Evolutionary conservation across 1,284 basidiomycete species (phyloP), one percentile per base, ranked within the genome.

Genomic region (Microbotryum intermedium): DNA sequence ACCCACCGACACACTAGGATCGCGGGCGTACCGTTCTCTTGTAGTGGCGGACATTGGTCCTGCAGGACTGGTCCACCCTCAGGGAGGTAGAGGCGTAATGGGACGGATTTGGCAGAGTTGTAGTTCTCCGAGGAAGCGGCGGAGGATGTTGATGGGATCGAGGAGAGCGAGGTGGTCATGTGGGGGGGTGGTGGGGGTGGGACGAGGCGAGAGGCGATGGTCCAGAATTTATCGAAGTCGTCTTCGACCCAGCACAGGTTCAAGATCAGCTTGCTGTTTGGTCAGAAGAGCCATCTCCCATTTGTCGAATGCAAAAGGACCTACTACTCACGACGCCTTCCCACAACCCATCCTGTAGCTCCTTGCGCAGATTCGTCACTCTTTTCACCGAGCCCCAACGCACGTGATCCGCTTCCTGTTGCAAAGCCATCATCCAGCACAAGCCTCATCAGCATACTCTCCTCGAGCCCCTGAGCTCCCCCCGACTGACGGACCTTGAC

Each of bases 161-260:
- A 75, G 8, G 81, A 77, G 3, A 84, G 83, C 58, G 86, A 83
- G 66, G 68, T 18, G n/a, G 23, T 45, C n/a, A 30, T 28, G 26
- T 55, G 30, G 6, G 57, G 30, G 7, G 52, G 50, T 1, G 71
- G 61, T 0, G 78, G 78, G 1, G 76, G 71, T 2, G 80, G 80
- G 2, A 80, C 68, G 5, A 97, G 81, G 72, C 93, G 92, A 11
- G 86, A 82, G 2, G 90, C 90, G 66, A 97, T 87, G 46, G 87
- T 83, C 84, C 89, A 92, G 72, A 89, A 95, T 64, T 91, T 84
- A 68, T 97, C 92, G 72, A 93, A 97, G 74, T 94, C 92, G 76
- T 93, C 91, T 90, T 67, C 23, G 71, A 42, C 68, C 29, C 29
- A 30, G 29, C 29, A 10, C 29, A 30, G 10, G 10, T n/a, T n/a